phyloP scores from a whole-genome alignment of 495 filamentous ascomycete genomes.

The Penicillium lagena region DNA sequence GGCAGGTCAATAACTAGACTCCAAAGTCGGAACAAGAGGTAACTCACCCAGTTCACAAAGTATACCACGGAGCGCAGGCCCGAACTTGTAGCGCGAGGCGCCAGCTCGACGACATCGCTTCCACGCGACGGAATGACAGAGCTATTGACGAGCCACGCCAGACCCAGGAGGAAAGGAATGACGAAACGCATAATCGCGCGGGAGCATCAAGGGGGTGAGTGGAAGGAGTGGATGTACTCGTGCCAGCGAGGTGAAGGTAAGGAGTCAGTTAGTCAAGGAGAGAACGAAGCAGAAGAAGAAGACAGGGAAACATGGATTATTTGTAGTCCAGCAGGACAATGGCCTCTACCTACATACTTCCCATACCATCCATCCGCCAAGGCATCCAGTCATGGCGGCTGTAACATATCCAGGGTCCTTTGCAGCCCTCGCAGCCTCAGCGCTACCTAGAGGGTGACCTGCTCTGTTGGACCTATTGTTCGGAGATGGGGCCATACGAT shows the following conservation, averaged over 20 bases:
- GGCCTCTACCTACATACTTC: too few relatives aligned
- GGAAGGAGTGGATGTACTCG: not conserved
- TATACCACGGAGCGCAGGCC: not conserved
- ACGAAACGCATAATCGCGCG: not conserved
- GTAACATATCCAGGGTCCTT: too few relatives aligned
- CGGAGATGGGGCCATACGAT: too few relatives aligned
- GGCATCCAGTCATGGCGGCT: too few relatives aligned
- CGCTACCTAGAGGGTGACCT: too few relatives aligned
- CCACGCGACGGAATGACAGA: not conserved
- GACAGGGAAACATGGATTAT: not conserved
- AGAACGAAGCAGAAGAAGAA: not conserved
- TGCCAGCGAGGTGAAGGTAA: not conserved
- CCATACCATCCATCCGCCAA: too few relatives aligned
- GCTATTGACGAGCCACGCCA: not conserved
- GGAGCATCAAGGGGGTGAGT: not conserved
- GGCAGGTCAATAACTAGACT: too few relatives aligned
- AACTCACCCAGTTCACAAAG: conserved; percentile 56
- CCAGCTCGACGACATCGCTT: not conserved
- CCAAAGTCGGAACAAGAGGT: too few relatives aligned
- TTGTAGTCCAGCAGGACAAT: not conserved
- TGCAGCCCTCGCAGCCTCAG: too few relatives aligned
- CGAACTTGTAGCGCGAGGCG: not conserved
- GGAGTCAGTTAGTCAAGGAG: not conserved
- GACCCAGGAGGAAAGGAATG: not conserved
- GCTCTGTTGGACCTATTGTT: too few relatives aligned